Conservation (phyloP, 169 alveolate species). For the Cryptosporidium ubiquitum region DNA sequence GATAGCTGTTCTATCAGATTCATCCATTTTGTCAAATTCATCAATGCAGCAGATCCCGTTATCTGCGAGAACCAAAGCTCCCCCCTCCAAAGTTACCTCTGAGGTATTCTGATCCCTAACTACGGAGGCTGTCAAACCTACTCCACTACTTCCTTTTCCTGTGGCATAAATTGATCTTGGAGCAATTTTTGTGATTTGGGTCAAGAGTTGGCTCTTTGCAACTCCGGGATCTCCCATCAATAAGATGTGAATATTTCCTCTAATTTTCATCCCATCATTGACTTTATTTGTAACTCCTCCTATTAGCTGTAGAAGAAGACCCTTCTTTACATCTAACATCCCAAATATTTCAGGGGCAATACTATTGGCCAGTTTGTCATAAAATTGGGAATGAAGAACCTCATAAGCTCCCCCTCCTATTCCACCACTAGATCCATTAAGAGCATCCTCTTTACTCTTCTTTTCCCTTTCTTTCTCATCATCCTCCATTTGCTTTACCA, state of each 20-base stretch:
- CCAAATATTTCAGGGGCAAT: slow-evolving; percentile 98
- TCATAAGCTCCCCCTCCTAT: not conserved
- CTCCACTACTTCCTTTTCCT: slow-evolving; percentile 96
- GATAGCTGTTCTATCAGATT: slow-evolving; percentile 95
- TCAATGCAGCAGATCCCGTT: slow-evolving; percentile 98
- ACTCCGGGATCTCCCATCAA: slow-evolving; percentile 99
- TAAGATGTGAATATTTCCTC: slow-evolving; percentile 98
- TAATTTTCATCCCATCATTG: slow-evolving; percentile 95
- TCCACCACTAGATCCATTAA: not conserved
- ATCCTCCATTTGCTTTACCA: slow-evolving; percentile 62
- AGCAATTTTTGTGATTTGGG: slow-evolving; percentile 88
- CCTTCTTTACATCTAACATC: slow-evolving; percentile 96
- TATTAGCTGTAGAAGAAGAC: slow-evolving; percentile 89
- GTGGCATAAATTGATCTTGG: slow-evolving; percentile 94
- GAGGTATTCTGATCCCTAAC: slow-evolving; percentile 93
- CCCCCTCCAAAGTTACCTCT: slow-evolving; percentile 94
- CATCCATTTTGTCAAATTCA: slow-evolving; percentile 98
- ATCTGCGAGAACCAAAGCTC: slow-evolving; percentile 97
- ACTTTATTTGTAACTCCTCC: slow-evolving; percentile 94
- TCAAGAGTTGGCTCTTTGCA: slow-evolving; percentile 96
- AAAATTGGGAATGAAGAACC: slow-evolving; percentile 82
- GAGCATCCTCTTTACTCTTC: slow-evolving; percentile 9
- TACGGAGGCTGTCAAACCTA: slow-evolving; percentile 99
- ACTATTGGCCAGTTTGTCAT: slow-evolving; percentile 91
- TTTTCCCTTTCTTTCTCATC: not conserved